Evolutionary conservation across 495 filamentous ascomycete genomes (phyloP).

Genomic region (Xylaria curta): DNA sequence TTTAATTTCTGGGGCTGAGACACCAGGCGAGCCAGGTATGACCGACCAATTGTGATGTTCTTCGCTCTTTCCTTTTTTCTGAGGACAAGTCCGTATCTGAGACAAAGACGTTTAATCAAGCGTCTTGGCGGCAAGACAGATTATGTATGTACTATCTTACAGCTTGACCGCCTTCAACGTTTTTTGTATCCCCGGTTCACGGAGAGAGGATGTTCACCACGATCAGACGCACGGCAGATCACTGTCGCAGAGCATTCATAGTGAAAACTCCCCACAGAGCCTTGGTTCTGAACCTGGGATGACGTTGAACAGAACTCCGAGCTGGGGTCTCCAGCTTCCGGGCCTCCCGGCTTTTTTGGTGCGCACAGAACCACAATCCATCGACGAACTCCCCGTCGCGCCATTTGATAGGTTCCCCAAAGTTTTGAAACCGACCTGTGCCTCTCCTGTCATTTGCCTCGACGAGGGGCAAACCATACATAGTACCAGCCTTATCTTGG

Average conservation of each 20-base stretch:
- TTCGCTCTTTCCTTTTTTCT: not conserved
- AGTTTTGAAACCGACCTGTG: constrained; percentile 9
- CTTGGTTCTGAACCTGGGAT: constrained; percentile 1
- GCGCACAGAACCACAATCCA: not conserved
- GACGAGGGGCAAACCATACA: not conserved
- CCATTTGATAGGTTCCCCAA: constrained; percentile 11
- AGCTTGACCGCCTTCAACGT: not conserved
- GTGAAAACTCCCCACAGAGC: not conserved
- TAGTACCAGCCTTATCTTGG: constrained; percentile 8
- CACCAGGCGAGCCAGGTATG: not conserved
- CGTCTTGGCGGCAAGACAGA: not conserved
- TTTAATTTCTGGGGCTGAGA: constrained; percentile 7
- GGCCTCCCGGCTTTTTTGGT: not conserved
- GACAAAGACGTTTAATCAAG: not conserved
- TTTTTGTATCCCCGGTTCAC: constrained; percentile 1
- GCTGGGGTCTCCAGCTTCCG: constrained; percentile 1
- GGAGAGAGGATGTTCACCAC: constrained; percentile 7
- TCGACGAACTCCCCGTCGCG: not conserved
- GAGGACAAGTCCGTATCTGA: not conserved
- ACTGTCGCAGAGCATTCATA: not conserved
- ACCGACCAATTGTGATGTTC: constrained; percentile 4
- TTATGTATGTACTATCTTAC: not conserved
- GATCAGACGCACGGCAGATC: constrained; percentile 17
- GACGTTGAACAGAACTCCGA: not conserved
- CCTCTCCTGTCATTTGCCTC: constrained; percentile 19